Conservation (phyloP, 768 basidiomycete genomes). For the Boletus rufocinnamomeus region DNA sequence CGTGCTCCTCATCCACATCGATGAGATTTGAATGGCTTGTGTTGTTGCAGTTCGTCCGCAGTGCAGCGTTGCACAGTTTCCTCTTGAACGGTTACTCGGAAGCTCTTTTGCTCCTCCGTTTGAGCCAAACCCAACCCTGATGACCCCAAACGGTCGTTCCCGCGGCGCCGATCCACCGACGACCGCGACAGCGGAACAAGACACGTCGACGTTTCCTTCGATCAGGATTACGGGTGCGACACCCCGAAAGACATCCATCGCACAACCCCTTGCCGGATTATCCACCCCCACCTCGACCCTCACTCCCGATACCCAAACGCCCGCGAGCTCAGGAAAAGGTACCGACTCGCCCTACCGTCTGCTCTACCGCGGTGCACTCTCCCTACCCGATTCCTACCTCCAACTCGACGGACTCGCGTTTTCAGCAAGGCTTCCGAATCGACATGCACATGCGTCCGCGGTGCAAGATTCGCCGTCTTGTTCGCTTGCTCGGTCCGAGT, state of each 20-base stretch:
- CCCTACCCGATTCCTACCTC: conserved; percentile 71
- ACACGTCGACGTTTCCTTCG: neutral
- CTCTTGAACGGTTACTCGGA: neutral
- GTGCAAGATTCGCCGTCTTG: conserved; percentile 31
- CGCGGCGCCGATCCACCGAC: neutral
- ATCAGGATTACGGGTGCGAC: conserved; percentile 25
- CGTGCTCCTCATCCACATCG: neutral
- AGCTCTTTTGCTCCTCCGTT: neutral
- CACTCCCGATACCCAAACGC: neutral
- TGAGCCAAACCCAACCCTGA: neutral
- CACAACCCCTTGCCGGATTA: neutral
- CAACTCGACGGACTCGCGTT: conserved; percentile 76
- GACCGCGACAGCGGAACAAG: neutral
- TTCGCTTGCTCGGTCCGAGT: conserved; percentile 27
- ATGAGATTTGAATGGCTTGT: neutral
- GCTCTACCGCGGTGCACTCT: conserved; percentile 74
- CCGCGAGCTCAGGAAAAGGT: conserved; percentile 5
- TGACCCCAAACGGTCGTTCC: conserved; percentile 1
- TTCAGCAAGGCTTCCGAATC: conserved; percentile 45
- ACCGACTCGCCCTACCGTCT: conserved; percentile 43
- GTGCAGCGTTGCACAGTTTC: neutral
- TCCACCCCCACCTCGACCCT: conserved; percentile 8
- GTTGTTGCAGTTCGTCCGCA: conserved; percentile 3
- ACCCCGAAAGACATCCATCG: conserved; percentile 16
- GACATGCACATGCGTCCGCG: conserved; percentile 21